phyloP scores from a whole-genome alignment of 164 flowering plant genomes.

The Platanus orientalis region DNA sequence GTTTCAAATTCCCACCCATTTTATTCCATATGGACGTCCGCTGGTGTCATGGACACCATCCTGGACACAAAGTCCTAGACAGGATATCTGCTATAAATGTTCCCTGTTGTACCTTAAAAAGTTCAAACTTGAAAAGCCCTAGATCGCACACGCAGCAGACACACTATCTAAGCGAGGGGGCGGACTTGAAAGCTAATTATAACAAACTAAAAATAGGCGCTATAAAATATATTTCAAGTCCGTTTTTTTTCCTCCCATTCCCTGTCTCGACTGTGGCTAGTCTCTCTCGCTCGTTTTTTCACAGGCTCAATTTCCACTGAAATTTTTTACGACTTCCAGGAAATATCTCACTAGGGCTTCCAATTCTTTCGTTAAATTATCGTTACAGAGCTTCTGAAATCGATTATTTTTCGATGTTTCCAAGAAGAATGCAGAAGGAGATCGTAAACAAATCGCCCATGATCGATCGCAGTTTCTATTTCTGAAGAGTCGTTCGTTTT shows the following conservation, averaged over 20 bases:
- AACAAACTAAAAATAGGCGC: background rate
- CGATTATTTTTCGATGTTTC: background rate
- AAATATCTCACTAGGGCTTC: background rate
- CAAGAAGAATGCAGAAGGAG: background rate
- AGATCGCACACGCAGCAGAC: constrained; percentile 2
- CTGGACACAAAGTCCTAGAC: no score
- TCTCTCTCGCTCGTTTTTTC: background rate
- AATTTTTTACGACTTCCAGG: background rate
- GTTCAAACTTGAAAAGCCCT: background rate
- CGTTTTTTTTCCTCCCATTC: constrained; percentile 5
- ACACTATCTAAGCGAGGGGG: background rate
- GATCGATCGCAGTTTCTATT: background rate
- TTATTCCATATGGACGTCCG: no score
- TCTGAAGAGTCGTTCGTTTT: background rate
- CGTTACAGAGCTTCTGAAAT: background rate
- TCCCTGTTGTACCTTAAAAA: no score
- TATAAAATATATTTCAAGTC: constrained; percentile 9
- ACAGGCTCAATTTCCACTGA: background rate
- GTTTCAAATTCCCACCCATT: no score
- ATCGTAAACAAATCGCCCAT: background rate
- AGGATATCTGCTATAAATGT: no score
- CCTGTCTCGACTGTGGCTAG: background rate
- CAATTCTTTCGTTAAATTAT: background rate
- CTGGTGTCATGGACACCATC: no score
- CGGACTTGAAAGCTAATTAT: constrained; percentile 12